Evolutionary conservation across 352 stramenopile species (phyloP).

Genomic region (Phytophthora europaea): DNA sequence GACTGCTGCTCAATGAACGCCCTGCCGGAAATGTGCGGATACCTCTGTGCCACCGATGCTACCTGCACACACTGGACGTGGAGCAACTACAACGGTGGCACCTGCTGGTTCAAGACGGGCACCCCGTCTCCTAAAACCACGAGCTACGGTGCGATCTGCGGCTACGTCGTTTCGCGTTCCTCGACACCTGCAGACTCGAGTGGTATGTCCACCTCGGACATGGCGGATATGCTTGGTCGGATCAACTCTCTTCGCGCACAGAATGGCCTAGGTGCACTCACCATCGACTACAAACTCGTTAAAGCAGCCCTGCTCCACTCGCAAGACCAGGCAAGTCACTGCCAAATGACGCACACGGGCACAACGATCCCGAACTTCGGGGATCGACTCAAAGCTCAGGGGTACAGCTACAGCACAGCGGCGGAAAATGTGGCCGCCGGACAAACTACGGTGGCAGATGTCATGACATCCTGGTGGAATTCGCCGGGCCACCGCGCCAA

Average conservation of each 20-base stretch:
- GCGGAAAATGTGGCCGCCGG: constrained; percentile 58
- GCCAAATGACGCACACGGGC: constrained; percentile 55
- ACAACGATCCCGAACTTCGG: constrained; percentile 37
- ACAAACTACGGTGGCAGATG: constrained; percentile 43
- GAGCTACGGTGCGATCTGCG: constrained; percentile 30
- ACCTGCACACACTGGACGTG: constrained; percentile 42
- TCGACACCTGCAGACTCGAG: constrained; percentile 13
- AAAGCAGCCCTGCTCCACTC: constrained; percentile 30
- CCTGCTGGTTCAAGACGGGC: constrained; percentile 42
- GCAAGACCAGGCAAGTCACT: constrained; percentile 45
- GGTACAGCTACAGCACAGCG: constrained; percentile 53
- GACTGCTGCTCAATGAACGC: constrained; percentile 23
- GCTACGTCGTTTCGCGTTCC: constrained; percentile 38
- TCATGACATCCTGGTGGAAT: constrained; percentile 65
- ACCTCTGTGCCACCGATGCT: constrained; percentile 32
- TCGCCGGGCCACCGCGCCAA: constrained; percentile 54
- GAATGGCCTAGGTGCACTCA: constrained; percentile 37
- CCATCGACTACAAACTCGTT: constrained; percentile 36
- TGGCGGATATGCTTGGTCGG: constrained; percentile 41
- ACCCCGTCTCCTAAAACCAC: constrained; percentile 10
- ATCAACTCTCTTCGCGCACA: constrained; percentile 54
- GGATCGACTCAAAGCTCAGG: constrained; percentile 45
- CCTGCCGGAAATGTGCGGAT: constrained; percentile 37
- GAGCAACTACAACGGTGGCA: constrained; percentile 43
- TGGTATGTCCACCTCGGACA: constrained; percentile 26